phyloP scores from a whole-genome alignment of 2,329 filamentous ascomycete species.

The Karstenula rhodostoma region DNA sequence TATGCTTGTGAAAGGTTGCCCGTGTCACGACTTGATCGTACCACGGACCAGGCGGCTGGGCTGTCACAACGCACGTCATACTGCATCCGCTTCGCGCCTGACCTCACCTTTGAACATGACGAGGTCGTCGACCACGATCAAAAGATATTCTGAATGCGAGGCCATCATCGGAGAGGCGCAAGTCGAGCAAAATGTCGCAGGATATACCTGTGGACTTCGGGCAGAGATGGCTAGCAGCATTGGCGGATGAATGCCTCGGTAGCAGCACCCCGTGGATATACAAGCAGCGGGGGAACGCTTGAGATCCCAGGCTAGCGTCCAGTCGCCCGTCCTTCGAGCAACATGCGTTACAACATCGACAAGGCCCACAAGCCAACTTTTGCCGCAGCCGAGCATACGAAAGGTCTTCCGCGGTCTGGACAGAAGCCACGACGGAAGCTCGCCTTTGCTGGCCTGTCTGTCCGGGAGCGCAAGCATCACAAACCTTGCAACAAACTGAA shows the following conservation, averaged over 20 bases:
- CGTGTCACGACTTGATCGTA: background rate
- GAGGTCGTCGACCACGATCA: background rate
- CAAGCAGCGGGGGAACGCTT: background rate
- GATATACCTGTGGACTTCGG: background rate
- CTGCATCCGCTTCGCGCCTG: background rate
- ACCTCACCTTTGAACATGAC: background rate
- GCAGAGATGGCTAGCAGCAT: background rate
- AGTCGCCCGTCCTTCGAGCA: background rate
- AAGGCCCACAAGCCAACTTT: background rate
- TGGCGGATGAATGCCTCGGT: slow-evolving; percentile 9
- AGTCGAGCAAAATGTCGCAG: background rate
- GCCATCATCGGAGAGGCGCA: background rate
- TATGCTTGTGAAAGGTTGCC: background rate
- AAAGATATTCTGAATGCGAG: background rate
- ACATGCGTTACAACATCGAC: background rate
- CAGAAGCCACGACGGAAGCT: background rate
- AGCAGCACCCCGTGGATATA: background rate
- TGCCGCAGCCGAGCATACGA: background rate
- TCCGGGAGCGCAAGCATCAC: background rate
- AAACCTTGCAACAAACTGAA: background rate
- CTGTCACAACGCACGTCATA: slow-evolving; percentile 1
- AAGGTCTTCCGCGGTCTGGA: slow-evolving; percentile 3
- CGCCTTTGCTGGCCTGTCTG: slow-evolving; percentile 2
- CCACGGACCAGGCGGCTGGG: slow-evolving; percentile 8
- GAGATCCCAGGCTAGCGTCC: background rate